Percentiles rank a stretch among this genome's conserved stretches.
These are phyloP conservation scores for Xylaria sp. DNA, from an alignment of 2,329 filamentous ascomycete species.

Conservation along the genomic window DNA sequence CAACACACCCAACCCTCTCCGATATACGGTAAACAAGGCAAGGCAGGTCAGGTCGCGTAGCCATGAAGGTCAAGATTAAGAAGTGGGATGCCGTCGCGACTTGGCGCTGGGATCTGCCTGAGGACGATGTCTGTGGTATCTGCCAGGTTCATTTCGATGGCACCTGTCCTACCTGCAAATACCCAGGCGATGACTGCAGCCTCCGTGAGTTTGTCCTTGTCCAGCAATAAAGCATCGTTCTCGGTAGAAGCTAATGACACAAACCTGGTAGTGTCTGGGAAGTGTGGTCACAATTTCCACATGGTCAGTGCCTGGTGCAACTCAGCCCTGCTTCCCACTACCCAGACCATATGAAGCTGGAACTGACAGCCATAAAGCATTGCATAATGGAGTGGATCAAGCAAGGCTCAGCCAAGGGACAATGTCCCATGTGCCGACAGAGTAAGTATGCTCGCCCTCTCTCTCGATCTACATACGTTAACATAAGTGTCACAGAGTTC, in stretches of 20 bases:
- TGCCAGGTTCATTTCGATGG: conserved; percentile 98
- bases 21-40: neutral
- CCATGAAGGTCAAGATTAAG: conserved; percentile 95
- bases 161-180: conserved; percentile 98
- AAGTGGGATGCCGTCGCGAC: conserved; percentile 94
- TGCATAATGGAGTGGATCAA: conserved; percentile 97
- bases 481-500: conserved; percentile 46
- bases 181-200: conserved; percentile 94
- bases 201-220: conserved; percentile 71
- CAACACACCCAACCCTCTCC: neutral
- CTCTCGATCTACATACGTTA: conserved; percentile 10
- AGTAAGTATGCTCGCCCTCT: conserved; percentile 63
- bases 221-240: neutral
- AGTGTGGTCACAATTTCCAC: conserved; percentile 97
- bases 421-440: conserved; percentile 98
- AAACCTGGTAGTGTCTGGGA: conserved; percentile 80
- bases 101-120: conserved; percentile 97
- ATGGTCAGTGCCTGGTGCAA: conserved; percentile 81
- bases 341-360: neutral
- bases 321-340: neutral
- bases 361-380: conserved; percentile 68
- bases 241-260: neutral
- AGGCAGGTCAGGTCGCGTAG: conserved; percentile 29
- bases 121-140: conserved; percentile 98
- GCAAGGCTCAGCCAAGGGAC: conserved; percentile 90